phyloP scores from a whole-genome alignment of 495 filamentous ascomycete species.

The Penicillium waksmanii region DNA sequence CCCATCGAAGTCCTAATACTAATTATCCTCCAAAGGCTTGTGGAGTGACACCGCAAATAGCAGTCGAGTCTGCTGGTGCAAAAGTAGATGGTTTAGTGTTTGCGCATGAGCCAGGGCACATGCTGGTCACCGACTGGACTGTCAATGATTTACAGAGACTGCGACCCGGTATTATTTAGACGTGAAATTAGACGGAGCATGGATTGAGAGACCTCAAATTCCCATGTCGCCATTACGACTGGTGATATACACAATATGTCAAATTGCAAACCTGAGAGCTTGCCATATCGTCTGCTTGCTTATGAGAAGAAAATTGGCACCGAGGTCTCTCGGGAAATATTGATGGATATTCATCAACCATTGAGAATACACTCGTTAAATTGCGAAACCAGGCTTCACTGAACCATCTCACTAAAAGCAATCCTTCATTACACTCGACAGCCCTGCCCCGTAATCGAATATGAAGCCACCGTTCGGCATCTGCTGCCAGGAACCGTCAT shows the following conservation, averaged over 20 bases:
- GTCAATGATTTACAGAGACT: slow-evolving; percentile 21
- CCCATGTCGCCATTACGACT: no score
- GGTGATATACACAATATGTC: no score
- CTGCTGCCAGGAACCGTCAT: slow-evolving; percentile 29
- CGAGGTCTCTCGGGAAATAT: no score
- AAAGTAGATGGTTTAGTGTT: slow-evolving; percentile 53
- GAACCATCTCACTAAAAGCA: slow-evolving; percentile 33
- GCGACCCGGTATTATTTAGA: slow-evolving; percentile 12
- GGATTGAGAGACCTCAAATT: no score
- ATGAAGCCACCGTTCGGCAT: slow-evolving; percentile 28
- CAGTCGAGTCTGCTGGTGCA: slow-evolving; percentile 49
- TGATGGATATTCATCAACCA: no score
- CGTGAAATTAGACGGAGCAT: not conserved
- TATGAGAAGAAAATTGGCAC: no score
- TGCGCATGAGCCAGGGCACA: slow-evolving; percentile 58
- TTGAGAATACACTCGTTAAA: no score
- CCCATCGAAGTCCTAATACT: not conserved
- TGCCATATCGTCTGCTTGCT: no score
- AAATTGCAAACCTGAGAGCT: no score
- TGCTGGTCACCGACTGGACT: slow-evolving; percentile 56
- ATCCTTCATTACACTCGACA: slow-evolving; percentile 46
- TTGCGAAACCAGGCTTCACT: not conserved
- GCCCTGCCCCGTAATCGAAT: slow-evolving; percentile 41
- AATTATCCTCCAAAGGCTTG: slow-evolving; percentile 42
- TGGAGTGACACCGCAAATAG: slow-evolving; percentile 62